A percentile compares a stretch with the other conserved stretches of the same genome.
These are phyloP conservation scores for Pyrenophora tritici-repentis DNA, from an alignment of 2,329 filamentous ascomycete species.

Conservation along the genomic window DNA sequence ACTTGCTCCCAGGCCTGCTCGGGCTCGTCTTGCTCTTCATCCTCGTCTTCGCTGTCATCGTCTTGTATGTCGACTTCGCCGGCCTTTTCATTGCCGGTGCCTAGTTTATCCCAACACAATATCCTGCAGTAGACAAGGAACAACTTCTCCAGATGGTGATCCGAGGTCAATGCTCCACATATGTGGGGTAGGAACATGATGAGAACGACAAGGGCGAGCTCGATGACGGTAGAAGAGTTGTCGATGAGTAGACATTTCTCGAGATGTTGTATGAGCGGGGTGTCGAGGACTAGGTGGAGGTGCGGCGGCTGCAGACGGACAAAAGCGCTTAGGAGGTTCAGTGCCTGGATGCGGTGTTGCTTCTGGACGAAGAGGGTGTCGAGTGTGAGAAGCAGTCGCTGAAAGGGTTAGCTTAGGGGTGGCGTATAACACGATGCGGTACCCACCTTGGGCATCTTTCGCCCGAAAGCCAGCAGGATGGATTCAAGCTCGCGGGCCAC, in stretches of 20 bases:
- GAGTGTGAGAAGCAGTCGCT: slow-evolving; percentile 69
- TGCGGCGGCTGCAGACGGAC: slow-evolving; percentile 79
- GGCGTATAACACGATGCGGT: not conserved
- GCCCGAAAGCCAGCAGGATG: slow-evolving; percentile 63
- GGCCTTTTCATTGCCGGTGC: slow-evolving; percentile 23
- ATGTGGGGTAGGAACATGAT: slow-evolving; percentile 85
- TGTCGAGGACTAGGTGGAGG: slow-evolving; percentile 73
- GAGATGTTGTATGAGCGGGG: slow-evolving; percentile 71
- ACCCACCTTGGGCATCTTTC: slow-evolving; percentile 66
- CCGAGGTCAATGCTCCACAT: slow-evolving; percentile 69
- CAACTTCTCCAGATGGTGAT: slow-evolving; percentile 67
- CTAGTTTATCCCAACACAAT: slow-evolving; percentile 74
- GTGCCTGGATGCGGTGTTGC: slow-evolving; percentile 65
- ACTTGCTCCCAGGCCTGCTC: slow-evolving; percentile 66
- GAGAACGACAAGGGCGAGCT: slow-evolving; percentile 72
- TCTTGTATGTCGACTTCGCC: slow-evolving; percentile 15
- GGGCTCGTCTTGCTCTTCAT: slow-evolving; percentile 37
- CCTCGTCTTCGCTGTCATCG: slow-evolving; percentile 45
- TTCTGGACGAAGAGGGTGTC: slow-evolving; percentile 69
- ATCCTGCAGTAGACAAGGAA: slow-evolving; percentile 83
- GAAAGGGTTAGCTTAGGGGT: slow-evolving; percentile 13
- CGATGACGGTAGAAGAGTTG: slow-evolving; percentile 77
- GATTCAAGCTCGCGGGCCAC: slow-evolving; percentile 58
- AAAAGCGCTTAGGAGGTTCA: slow-evolving; percentile 73
- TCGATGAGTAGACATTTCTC: slow-evolving; percentile 76